Evolutionary conservation across 441 rosid species (phyloP), one percentile per base, ranked within the genome.

Genomic region (Erysimum pusillum): DNA sequence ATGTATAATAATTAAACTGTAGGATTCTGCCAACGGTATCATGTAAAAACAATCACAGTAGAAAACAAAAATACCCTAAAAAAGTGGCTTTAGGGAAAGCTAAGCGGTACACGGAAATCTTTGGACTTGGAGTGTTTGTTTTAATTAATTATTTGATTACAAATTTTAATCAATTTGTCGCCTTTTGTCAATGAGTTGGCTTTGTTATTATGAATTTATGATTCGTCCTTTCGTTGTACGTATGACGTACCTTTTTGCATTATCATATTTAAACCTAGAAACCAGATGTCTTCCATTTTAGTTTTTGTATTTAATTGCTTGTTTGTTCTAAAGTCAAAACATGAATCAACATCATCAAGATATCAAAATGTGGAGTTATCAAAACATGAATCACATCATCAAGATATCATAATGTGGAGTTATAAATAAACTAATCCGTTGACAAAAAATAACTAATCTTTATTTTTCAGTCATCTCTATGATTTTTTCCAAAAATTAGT

Each of bases 171-270:
- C 34, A 28, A 28, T 69, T 63, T 76, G 63, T 44, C 52, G 31
- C 31, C 57, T 48, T 68, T 69, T 34, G 57, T 53, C 51, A 63
- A 63, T 76, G 76, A 69, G 80, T 56, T 76, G 80, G 51, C 76
- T 69, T 54, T 15, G n/a, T 69, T 76, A 38, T 56, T 64, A 0
- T 64, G 48, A 63, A n/a, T n/a, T n/a, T n/a, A n/a, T n/a, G n/a
- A n/a, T 64, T 48, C 80, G 73, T 77, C 76, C 68, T 65, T 71
- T 77, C 73, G 76, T 64, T 71, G 80, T 71, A 77, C 80, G 76
- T 77, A 63, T 69, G 52, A 70, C 76, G 57, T 71, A 71, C 67
- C 3, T 54, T 69, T 49, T 49, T 71, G 67, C 67, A 71, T 39
- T 58, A 77, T 57, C 71, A 63, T 70, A 54, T 34, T 73, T 42